Evolutionary conservation across 495 filamentous ascomycete species (phyloP).

Genomic region (Glarea lozoyensis): DNA sequence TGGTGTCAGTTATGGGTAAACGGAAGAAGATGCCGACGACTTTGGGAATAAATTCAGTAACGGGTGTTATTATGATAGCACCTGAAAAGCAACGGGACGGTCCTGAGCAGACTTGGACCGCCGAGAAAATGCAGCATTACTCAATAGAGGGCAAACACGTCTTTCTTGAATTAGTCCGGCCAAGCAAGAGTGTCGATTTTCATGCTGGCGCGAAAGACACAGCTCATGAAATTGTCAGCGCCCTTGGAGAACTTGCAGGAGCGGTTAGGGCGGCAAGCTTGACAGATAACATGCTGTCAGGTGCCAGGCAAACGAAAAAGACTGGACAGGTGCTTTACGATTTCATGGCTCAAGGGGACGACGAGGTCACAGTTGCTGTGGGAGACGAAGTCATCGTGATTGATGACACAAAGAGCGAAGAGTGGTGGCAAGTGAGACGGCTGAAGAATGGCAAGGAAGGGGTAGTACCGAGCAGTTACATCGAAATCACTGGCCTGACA

Average conservation of each 20-base stretch:
- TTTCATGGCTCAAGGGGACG: slow-evolving; percentile 91
- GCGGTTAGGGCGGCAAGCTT: slow-evolving; percentile 76
- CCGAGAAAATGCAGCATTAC: slow-evolving; percentile 88
- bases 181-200: slow-evolving; percentile 90
- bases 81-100: slow-evolving; percentile 75
- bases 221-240: slow-evolving; percentile 81
- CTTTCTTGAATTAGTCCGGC: slow-evolving; percentile 84
- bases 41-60: slow-evolving; percentile 78
- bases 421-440: slow-evolving; percentile 96
- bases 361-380: slow-evolving; percentile 86
- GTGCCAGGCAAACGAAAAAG: slow-evolving; percentile 53
- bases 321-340: slow-evolving; percentile 88
- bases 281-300: slow-evolving; percentile 76
- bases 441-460: slow-evolving; percentile 87
- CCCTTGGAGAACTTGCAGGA: slow-evolving; percentile 83
- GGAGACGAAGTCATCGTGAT: slow-evolving; percentile 88
- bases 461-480: slow-evolving; percentile 97
- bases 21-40: slow-evolving; percentile 97
- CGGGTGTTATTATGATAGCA: slow-evolving; percentile 81
- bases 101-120: slow-evolving; percentile 82
- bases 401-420: slow-evolving; percentile 85
- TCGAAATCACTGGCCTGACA: slow-evolving; percentile 72
- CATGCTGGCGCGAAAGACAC: slow-evolving; percentile 97
- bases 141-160: slow-evolving; percentile 97
- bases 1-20: slow-evolving; percentile 88